Evolutionary conservation across 2,329 filamentous ascomycete species (phyloP).

Genomic region (Ilyonectria mors-panacis): DNA sequence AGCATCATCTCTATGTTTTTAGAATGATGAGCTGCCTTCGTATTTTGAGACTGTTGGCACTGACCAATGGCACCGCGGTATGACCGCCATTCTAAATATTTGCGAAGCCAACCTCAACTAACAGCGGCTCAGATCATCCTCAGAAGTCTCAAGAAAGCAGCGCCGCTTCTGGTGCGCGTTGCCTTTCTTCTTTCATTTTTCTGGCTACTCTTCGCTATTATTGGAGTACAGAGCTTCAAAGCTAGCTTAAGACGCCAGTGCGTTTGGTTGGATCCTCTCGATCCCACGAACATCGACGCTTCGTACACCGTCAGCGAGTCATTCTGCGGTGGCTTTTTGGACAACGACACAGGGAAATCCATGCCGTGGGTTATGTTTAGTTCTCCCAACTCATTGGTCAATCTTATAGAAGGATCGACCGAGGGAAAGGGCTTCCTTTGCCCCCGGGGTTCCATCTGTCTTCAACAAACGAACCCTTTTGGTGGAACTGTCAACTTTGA

Average conservation of each 20-base stretch:
- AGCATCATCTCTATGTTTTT: constrained; percentile 87
- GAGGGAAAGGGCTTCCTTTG: constrained; percentile 89
- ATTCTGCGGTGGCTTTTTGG: constrained; percentile 89
- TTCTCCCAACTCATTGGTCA: constrained; percentile 54
- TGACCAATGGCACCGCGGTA: constrained; percentile 94
- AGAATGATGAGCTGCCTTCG: constrained; percentile 97
- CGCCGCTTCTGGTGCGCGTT: constrained; percentile 91
- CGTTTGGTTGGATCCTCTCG: constrained; percentile 79
- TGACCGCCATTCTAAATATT: constrained; percentile 51
- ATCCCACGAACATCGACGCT: constrained; percentile 67
- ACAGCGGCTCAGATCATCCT: constrained; percentile 80
- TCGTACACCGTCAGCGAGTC: constrained; percentile 77
- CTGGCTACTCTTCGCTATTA: constrained; percentile 96
- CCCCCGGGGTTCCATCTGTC: constrained; percentile 84
- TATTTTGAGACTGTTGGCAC: constrained; percentile 88
- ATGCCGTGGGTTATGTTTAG: constrained; percentile 77
- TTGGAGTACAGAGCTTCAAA: constrained; percentile 97
- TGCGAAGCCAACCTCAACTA: constrained; percentile 16
- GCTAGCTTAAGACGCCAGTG: constrained; percentile 83
- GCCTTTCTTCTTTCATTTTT: constrained; percentile 97
- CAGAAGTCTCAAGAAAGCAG: constrained; percentile 94
- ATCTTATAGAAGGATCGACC: constrained; percentile 65
- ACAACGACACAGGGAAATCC: constrained; percentile 68
- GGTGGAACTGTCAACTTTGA: constrained; percentile 94
- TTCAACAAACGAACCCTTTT: constrained; percentile 84